Conservation (phyloP, 1,284 basidiomycete species). For the Marasmius sp. region DNA sequence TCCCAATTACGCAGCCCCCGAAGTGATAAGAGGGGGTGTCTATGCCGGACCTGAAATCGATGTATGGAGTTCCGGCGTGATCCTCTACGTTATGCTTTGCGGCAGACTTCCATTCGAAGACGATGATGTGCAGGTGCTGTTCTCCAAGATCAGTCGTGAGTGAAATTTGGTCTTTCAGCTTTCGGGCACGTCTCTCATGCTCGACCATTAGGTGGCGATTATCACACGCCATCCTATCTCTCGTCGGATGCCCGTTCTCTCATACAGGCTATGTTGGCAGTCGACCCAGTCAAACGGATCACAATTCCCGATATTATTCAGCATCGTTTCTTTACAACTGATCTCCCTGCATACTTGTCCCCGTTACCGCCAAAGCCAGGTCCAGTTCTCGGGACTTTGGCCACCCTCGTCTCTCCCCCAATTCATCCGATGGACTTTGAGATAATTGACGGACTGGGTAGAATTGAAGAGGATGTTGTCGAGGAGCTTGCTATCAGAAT, state of each 20-base stretch:
- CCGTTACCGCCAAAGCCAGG: slow-evolving; percentile 83
- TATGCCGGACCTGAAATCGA: slow-evolving; percentile 97
- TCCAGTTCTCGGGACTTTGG: slow-evolving; percentile 70
- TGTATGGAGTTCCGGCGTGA: slow-evolving; percentile 96
- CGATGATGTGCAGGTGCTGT: slow-evolving; percentile 88
- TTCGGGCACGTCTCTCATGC: not conserved
- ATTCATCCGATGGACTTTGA: slow-evolving; percentile 61
- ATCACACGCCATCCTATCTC: slow-evolving; percentile 79
- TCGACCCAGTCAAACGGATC: slow-evolving; percentile 91
- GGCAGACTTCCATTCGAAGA: slow-evolving; percentile 94
- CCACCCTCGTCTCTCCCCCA: slow-evolving; percentile 65
- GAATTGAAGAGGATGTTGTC: slow-evolving; percentile 88
- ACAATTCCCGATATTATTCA: slow-evolving; percentile 88
- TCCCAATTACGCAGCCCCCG: slow-evolving; percentile 95
- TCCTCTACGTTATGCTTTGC: slow-evolving; percentile 93
- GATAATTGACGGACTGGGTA: slow-evolving; percentile 80
- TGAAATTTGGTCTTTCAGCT: slow-evolving; percentile 13
- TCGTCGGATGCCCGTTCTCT: slow-evolving; percentile 76
- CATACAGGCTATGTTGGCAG: slow-evolving; percentile 84
- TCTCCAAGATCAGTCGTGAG: slow-evolving; percentile 90
- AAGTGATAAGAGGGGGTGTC: slow-evolving; percentile 89
- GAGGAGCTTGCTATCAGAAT: slow-evolving; percentile 80
- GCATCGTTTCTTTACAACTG: slow-evolving; percentile 85
- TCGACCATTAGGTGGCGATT: slow-evolving; percentile 67
- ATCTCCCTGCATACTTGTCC: slow-evolving; percentile 85